Base-by-base conservation (phyloP, 108 stramenopile species). In the Cylindrotheca closterium region DNA sequence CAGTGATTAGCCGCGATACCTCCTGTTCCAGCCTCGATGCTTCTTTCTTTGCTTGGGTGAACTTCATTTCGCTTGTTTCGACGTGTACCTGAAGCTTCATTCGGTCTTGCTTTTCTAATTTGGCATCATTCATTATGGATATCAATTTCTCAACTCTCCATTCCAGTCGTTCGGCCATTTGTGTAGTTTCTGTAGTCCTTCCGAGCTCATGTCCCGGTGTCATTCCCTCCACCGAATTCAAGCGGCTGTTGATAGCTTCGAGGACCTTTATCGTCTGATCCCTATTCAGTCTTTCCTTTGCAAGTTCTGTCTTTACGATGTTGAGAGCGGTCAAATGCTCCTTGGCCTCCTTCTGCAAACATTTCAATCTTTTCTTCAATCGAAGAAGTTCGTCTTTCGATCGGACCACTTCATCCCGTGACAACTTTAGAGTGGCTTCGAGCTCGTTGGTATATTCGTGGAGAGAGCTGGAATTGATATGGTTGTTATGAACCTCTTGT, bases 341-440 rank as follows among this genome's bases (percentile, higher is more conserved):
- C 19, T 48, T 12, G n/a, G 22, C n/a, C 19, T 21, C 22, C 5
- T 22, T 5, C n/a, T 51, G 4, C 5, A 22, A 5, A 5, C 10
- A 50, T 60, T 21, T 49, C 15, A 10, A 15, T 42, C 15, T 15
- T 42, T 15, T 7, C 15, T 42, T 42, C 10, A 42, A 15, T 15
- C 15, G 4, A 26, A 51, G 49, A 3, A 25, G 61, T 3, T 32
- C 15, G 27, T 51, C 26, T 51, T 63, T 63, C 25, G 23, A 19
- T 12, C 50, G 3, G 2, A 49, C 50, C 8, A 63, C 26, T 7
- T 5, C 30, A 10, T 51, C 21, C 18, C 51, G 34, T 21, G 63
- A 52, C 37, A 66, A 58, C 25, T 67, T 69, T 2, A 64, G 26
- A 10, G 60, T 65, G 19, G 58, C 37, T 34, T 81, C 60, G 0